Percentiles rank a stretch among this genome's conserved stretches.
Conservation (phyloP, 2,329 filamentous ascomycete genomes). For the Exophiala bonariae region DNA sequence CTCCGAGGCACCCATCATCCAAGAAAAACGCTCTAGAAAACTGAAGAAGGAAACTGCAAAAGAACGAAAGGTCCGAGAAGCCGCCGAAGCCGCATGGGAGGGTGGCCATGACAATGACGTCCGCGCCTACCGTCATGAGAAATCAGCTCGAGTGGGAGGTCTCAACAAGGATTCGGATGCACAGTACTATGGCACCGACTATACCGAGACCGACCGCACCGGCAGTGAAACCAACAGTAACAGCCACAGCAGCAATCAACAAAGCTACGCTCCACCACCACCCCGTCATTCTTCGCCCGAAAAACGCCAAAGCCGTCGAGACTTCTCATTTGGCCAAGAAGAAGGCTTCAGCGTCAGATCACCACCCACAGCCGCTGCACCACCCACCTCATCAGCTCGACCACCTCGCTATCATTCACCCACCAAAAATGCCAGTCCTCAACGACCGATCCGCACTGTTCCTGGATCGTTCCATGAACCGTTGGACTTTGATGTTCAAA, state of each 20-base stretch:
- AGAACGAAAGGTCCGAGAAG: conserved; percentile 41
- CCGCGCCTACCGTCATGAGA: conserved; percentile 81
- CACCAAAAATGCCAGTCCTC: conserved; percentile 18
- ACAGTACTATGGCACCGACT: conserved; percentile 77
- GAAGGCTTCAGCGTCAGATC: conserved; percentile 19
- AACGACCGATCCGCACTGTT: conserved; percentile 26
- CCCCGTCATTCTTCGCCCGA: conserved; percentile 21
- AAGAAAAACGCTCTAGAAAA: conserved; percentile 39
- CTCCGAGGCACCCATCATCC: conserved; percentile 30
- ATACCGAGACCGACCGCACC: conserved; percentile 59
- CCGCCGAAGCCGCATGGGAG: conserved; percentile 51
- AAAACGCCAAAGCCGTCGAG: conserved; percentile 24
- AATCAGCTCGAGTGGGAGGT: conserved; percentile 81
- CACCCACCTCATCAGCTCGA: conserved; percentile 10
- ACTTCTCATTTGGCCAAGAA: conserved; percentile 28
- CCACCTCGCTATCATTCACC: conserved; percentile 20
- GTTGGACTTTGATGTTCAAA: conserved; percentile 42
- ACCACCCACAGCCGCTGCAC: conserved; percentile 13
- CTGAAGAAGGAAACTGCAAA: conserved; percentile 45
- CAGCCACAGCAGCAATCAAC: conserved; percentile 36
- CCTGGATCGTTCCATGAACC: conserved; percentile 45
- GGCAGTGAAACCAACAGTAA: conserved; percentile 29
- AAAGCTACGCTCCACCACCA: conserved; percentile 3
- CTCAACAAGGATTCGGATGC: conserved; percentile 81
- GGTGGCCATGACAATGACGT: conserved; percentile 67